phyloP scores from a whole-genome alignment of 2,329 filamentous ascomycete species.

The Nemania sp. region DNA sequence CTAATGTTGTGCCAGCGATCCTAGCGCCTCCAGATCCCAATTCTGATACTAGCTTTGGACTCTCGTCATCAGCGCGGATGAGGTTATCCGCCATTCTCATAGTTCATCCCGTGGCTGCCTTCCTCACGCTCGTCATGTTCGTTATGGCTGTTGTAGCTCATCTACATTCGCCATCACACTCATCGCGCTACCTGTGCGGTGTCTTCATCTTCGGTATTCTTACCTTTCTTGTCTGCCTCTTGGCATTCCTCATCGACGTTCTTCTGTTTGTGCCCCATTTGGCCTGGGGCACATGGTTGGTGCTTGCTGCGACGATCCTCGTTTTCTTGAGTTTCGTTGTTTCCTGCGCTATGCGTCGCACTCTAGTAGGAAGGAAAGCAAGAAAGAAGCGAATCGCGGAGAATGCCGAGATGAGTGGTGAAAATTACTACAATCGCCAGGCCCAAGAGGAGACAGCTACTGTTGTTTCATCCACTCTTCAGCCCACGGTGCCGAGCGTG shows the following conservation, averaged over 20 bases:
- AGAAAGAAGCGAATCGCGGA: constrained; percentile 88
- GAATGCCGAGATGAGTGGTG: constrained; percentile 96
- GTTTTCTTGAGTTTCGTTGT: constrained; percentile 82
- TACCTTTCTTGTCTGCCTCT: constrained; percentile 78
- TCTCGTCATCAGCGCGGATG: constrained; percentile 56
- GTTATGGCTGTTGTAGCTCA: constrained; percentile 80
- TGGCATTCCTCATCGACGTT: constrained; percentile 92
- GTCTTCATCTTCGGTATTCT: constrained; percentile 86
- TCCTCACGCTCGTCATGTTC: constrained; percentile 84
- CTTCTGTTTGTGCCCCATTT: constrained; percentile 93
- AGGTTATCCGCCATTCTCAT: constrained; percentile 87
- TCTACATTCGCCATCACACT: constrained; percentile 86
- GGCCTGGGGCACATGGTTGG: constrained; percentile 92
- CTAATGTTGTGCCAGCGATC: constrained; percentile 31
- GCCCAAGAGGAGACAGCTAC: constrained; percentile 55
- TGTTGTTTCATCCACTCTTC: constrained; percentile 48
- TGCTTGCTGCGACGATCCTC: constrained; percentile 84
- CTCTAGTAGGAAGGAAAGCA: constrained; percentile 89
- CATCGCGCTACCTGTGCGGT: constrained; percentile 81
- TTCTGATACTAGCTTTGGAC: constrained; percentile 43
- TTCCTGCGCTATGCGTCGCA: constrained; percentile 92
- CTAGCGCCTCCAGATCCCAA: constrained; percentile 19
- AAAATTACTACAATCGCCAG: constrained; percentile 83
- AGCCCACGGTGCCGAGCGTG: constrained; percentile 63
- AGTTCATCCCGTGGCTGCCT: constrained; percentile 86